A percentile compares a stretch with the other conserved stretches of the same genome.
These are phyloP conservation scores for Gypsophila paniculata DNA, from an alignment of 179 eudicot genomes.

Conservation along the genomic window DNA sequence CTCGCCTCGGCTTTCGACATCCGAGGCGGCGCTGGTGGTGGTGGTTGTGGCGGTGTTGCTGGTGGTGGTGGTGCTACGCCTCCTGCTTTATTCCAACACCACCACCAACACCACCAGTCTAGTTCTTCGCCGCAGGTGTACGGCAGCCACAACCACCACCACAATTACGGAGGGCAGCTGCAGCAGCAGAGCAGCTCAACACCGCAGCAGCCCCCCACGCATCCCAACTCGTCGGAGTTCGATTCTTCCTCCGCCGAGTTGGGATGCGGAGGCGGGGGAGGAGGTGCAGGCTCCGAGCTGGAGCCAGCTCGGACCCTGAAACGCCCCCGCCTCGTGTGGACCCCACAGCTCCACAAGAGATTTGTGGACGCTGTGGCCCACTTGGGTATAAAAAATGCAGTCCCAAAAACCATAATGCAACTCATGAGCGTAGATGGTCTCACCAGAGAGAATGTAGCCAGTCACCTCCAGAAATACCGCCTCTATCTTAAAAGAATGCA, in stretches of 20 bases:
- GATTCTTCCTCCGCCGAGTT: conserved; percentile 51
- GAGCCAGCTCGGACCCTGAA: conserved; percentile 55
- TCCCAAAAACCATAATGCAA: conserved; percentile 73
- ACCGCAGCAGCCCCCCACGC: conserved; percentile 26
- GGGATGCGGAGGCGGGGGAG: conserved; percentile 38
- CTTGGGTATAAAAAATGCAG: conserved; percentile 65
- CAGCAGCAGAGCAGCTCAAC: conserved; percentile 26
- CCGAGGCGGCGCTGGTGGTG: conserved; percentile 19
- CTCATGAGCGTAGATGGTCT: conserved; percentile 68
- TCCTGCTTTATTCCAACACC: conserved; percentile 23
- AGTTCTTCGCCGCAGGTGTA: conserved; percentile 14
- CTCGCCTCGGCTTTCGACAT: conserved; percentile 83
- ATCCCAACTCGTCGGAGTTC: conserved; percentile 50
- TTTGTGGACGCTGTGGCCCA: conserved; percentile 74
- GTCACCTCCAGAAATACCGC: conserved; percentile 61
- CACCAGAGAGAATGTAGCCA: conserved; percentile 64
- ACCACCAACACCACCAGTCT: conserved; percentile 19
- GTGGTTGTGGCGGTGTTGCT: too few species aligned
- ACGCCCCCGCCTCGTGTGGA: conserved; percentile 66
- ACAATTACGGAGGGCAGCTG: conserved; percentile 7
- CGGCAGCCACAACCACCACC: background rate
- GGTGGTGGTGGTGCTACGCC: background rate
- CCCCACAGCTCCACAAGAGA: conserved; percentile 67
- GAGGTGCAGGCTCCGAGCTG: conserved; percentile 19
- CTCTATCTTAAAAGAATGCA: conserved; percentile 63